Evolutionary conservation across 2,329 filamentous ascomycete species (phyloP).

Genomic region (Cladophialophora immunda): DNA sequence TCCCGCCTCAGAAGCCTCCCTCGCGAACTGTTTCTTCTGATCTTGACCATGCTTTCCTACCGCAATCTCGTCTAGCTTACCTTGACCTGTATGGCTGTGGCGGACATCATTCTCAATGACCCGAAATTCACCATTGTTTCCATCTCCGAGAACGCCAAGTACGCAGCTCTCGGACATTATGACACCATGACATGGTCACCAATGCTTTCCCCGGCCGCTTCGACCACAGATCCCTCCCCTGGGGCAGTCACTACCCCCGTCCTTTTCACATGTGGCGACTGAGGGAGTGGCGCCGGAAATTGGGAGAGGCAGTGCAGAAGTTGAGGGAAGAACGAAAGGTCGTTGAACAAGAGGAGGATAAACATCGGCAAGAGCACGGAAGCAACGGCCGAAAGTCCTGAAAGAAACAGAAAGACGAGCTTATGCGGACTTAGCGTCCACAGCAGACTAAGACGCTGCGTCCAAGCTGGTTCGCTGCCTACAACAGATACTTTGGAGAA

Average conservation of each 20-base stretch:
- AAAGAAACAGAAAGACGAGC: background rate
- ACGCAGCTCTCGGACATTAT: constrained; percentile 1
- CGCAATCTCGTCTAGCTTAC: constrained; percentile 3
- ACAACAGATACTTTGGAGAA: background rate
- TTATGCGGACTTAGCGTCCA: background rate
- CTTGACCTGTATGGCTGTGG: constrained; percentile 15
- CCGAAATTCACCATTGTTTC: background rate
- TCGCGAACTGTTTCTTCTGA: background rate
- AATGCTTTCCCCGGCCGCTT: background rate
- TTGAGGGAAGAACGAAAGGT: background rate
- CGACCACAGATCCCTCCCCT: constrained; percentile 5
- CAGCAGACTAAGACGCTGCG: background rate
- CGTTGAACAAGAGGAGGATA: background rate
- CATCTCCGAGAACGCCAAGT: constrained; percentile 1
- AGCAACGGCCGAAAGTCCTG: background rate
- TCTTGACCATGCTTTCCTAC: background rate
- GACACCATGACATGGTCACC: background rate
- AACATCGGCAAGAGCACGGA: background rate
- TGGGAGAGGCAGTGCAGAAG: background rate
- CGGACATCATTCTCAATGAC: constrained; percentile 1
- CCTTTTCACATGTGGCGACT: constrained; percentile 12
- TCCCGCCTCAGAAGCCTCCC: constrained; percentile 1
- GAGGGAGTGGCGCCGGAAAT: background rate
- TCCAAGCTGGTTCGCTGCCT: background rate
- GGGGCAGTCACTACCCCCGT: constrained; percentile 10